A percentile compares a stretch with the other conserved stretches of the same genome.
These are phyloP conservation scores for Marsdenia floribunda DNA, from an alignment of 257 asterid genomes.

Conservation along the genomic window DNA sequence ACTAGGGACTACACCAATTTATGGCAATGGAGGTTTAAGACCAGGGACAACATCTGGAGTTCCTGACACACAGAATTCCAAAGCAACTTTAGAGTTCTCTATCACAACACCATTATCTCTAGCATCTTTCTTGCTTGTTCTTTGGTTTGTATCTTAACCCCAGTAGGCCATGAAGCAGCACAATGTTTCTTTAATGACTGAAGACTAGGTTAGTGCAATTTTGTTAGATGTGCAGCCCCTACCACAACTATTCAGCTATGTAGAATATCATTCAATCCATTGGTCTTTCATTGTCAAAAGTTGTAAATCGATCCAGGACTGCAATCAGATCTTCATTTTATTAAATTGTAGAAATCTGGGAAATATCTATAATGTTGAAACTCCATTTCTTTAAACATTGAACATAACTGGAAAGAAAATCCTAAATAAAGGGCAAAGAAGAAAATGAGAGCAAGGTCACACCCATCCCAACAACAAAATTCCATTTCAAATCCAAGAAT, in stretches of 20 bases:
- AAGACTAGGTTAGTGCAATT: constrained; percentile 39
- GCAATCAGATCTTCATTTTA: neutral
- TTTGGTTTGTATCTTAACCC: constrained; percentile 19
- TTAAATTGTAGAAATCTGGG: neutral
- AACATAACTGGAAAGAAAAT: neutral
- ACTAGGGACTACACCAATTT: constrained; percentile 32
- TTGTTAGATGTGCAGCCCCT: constrained; percentile 24
- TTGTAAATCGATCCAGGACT: neutral
- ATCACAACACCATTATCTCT: constrained; percentile 12
- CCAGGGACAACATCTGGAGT: constrained; percentile 33
- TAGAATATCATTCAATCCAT: neutral
- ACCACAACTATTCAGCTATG: neutral
- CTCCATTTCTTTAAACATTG: neutral
- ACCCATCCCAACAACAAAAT: neutral
- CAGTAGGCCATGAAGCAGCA: neutral
- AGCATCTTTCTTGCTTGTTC: constrained; percentile 22
- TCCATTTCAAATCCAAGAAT: neutral
- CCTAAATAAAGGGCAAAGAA: neutral
- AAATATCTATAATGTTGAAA: neutral
- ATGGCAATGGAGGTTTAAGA: constrained; percentile 34
- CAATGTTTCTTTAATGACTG: constrained; percentile 1
- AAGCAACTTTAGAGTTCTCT: constrained; percentile 16
- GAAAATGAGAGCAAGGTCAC: neutral
- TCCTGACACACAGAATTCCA: constrained; percentile 28
- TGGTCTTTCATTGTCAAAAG: neutral